phyloP scores from a whole-genome alignment of 352 stramenopile genomes.

The Phytophthora aleatoria region DNA sequence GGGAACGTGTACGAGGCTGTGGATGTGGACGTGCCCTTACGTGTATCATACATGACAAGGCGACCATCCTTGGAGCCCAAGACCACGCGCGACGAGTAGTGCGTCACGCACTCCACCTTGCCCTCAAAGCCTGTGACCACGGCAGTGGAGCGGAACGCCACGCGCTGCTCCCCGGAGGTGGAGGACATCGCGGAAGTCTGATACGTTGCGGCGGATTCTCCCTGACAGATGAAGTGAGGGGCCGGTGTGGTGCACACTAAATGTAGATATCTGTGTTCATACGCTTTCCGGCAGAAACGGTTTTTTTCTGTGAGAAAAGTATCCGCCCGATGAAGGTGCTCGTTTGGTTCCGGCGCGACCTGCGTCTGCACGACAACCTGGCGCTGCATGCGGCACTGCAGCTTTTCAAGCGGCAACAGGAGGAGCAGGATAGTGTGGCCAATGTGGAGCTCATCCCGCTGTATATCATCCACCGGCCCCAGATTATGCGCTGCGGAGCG shows the following conservation, averaged over 20 bases:
- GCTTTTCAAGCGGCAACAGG: constrained; percentile 15
- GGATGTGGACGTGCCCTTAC: constrained; percentile 69
- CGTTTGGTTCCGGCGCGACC: constrained; percentile 95
- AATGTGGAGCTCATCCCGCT: constrained; percentile 75
- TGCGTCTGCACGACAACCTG: constrained; percentile 96
- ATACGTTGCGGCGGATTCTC: constrained; percentile 1
- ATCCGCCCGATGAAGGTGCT: constrained; percentile 31
- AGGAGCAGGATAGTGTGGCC: neutral
- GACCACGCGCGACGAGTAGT: constrained; percentile 89
- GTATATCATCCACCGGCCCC: constrained; percentile 87
- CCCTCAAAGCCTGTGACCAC: constrained; percentile 79
- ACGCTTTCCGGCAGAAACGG: neutral
- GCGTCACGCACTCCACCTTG: constrained; percentile 83
- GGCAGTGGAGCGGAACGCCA: constrained; percentile 78
- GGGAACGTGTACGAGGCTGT: constrained; percentile 72
- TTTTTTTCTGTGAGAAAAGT: neutral
- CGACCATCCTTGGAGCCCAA: constrained; percentile 80
- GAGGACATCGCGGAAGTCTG: constrained; percentile 27
- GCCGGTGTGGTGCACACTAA: constrained; percentile 1
- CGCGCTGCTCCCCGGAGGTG: constrained; percentile 40
- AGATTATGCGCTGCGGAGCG: constrained; percentile 83
- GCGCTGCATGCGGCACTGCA: constrained; percentile 84
- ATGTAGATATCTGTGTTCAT: neutral
- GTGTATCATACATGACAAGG: constrained; percentile 88
- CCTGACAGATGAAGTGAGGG: neutral